Percentiles rank a stretch among this genome's conserved stretches.
These are phyloP conservation scores for Cryphonectria naterciae DNA, from an alignment of 2,329 filamentous ascomycete genomes.

Conservation along the genomic window DNA sequence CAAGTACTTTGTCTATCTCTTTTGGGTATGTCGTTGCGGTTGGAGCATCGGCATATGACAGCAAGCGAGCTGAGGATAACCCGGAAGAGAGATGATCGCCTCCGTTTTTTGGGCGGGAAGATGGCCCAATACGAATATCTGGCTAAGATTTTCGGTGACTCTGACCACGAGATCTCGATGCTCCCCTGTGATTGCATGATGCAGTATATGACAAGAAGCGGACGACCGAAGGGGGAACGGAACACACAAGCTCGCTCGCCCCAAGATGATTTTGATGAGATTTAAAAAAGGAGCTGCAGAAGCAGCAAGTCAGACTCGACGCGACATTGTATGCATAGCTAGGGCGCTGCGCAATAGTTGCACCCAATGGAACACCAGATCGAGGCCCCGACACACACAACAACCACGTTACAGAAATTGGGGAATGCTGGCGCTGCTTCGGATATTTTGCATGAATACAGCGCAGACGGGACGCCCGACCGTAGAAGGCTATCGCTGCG, in stretches of 20 bases:
- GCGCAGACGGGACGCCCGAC: background rate
- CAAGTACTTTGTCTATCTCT: background rate
- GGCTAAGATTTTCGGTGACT: background rate
- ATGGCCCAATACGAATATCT: background rate
- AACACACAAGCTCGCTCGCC: background rate
- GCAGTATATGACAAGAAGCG: background rate
- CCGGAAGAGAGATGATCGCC: background rate
- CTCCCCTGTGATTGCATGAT: background rate
- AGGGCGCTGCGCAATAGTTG: background rate
- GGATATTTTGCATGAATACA: background rate
- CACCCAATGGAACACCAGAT: background rate
- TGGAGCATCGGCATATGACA: background rate
- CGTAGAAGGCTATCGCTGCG: background rate
- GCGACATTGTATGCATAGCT: background rate
- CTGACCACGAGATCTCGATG: background rate
- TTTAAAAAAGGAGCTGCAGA: background rate
- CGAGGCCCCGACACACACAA: background rate
- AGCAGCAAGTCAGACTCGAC: background rate
- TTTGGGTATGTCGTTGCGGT: background rate
- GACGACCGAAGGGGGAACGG: background rate
- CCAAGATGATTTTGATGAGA: background rate
- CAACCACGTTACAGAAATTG: background rate
- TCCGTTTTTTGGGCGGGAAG: too few relatives aligned
- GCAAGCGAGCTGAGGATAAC: background rate
- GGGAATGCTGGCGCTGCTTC: background rate